Evolutionary conservation across 305 asterid genomes (phyloP), one percentile per base, ranked within the genome.

Genomic region (Solanum hybrid): DNA sequence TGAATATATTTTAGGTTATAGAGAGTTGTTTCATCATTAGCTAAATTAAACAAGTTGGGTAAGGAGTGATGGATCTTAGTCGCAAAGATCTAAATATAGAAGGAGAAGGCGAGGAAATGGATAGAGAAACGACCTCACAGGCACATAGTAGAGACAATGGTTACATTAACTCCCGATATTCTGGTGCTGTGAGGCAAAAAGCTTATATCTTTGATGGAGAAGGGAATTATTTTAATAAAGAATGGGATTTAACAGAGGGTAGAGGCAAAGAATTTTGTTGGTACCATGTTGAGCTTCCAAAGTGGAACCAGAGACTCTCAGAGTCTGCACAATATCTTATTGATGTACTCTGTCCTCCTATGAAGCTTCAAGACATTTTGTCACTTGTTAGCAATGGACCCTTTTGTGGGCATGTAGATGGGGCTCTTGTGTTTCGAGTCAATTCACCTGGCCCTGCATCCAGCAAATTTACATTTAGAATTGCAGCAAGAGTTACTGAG

Each of bases 221-320:
- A 80, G 99, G 99, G 81, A 95, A 93, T 91, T 96, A 92, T 90
- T 94, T 93, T 76, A 92, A 95, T 40, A 97, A 97, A 91, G 99
- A 97, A 90, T 97, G 99, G 99, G 98, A 97, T 90, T 95, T 97
- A 69, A 82, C 64, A 24, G 95, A 92, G 73, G 99, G 99, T 80
- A 90, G 90, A 84, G 99, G 97, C 33, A 96, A 95, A 91, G 98
- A 97, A 77, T 97, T 97, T 89, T 97, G 99, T 94, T 97, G 99
- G 99, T 97, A 95, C 76, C 99, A 97, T 82, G 99, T 96, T 2
- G 99, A 97, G 94, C 98, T 97, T 64, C 98, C 99, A 1, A 97
- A 96, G 91, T 98, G 96, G 82, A 95, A 96, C 86, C 98, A 95
- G 84, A 96, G 92, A 71, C 96, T 96, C 1, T 93, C 98, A 1